Conservation (phyloP, 371 early-diverging fungal species). For the Mucor saturninus region DNA sequence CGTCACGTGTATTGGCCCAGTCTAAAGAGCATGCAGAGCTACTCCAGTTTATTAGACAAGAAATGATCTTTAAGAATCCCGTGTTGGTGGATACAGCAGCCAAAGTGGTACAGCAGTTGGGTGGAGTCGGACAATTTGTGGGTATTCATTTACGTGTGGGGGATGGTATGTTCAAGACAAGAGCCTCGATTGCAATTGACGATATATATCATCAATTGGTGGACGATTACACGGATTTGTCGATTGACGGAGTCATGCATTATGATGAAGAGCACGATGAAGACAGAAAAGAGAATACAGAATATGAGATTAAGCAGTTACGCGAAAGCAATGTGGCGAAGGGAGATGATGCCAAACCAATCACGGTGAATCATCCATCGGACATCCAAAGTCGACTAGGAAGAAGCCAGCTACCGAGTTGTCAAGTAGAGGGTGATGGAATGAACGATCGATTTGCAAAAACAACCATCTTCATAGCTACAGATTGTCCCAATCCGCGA, state of each 20-base stretch:
- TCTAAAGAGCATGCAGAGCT: slow-evolving; percentile 42
- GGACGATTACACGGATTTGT: slow-evolving; percentile 44
- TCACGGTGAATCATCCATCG: slow-evolving; percentile 43
- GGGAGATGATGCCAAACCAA: slow-evolving; percentile 25
- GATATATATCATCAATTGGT: slow-evolving; percentile 52
- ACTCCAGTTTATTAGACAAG: slow-evolving; percentile 42
- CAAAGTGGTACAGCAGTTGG: slow-evolving; percentile 48
- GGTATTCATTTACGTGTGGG: slow-evolving; percentile 62
- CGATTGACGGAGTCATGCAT: slow-evolving; percentile 31
- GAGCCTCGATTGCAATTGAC: slow-evolving; percentile 50
- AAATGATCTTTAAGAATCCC: slow-evolving; percentile 59
- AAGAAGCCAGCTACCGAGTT: slow-evolving; percentile 1
- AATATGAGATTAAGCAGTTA: slow-evolving; percentile 47
- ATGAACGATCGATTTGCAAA: slow-evolving; percentile 23
- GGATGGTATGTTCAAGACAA: slow-evolving; percentile 54
- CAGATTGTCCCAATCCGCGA: slow-evolving; percentile 61
- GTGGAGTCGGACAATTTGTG: slow-evolving; percentile 46
- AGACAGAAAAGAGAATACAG: slow-evolving; percentile 45
- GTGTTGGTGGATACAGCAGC: slow-evolving; percentile 45
- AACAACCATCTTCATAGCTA: slow-evolving; percentile 61
- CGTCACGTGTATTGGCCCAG: slow-evolving; percentile 56
- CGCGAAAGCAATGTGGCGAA: slow-evolving; percentile 18
- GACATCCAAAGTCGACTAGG: neutral
- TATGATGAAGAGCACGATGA: slow-evolving; percentile 39
- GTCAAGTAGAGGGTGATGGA: slow-evolving; percentile 16